Evolutionary conservation across 164 flowering plant genomes (phyloP), one percentile per base, ranked within the genome.

Genomic region (Macadamia tetraphylla): DNA sequence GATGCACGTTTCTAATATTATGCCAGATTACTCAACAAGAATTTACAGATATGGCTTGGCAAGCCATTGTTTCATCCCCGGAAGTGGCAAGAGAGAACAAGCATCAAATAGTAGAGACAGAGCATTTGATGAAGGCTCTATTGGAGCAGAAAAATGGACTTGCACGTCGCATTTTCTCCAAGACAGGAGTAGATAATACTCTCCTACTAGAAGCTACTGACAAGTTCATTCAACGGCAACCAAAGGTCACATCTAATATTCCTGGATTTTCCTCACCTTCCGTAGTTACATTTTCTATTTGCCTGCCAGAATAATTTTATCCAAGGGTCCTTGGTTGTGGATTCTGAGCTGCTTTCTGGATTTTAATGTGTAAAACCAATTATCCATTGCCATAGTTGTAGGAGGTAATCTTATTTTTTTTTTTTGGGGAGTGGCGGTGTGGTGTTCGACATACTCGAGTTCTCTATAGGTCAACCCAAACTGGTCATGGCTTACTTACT

Each of bases 11-110:
- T 29, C 57, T 35, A 18, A 56, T 23, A n/a, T 44, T 44, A 18
- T 73, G 43, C 14, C 81, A 92, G 97, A 90, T 94, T 64, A 85
- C 97, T 15, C 99, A 92, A 67, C 91, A 89, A 79, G 99, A 94
- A 18, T 94, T 94, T 63, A 94, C 99, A 5, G 99, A 94, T 48
- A 89, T 90, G 97, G 99, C 98, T 12, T 94, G 99, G 99, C 98
- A 90, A 85, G 89, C 89, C 1, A 86, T 94, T 67, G 94, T 92
- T 51, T 81, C 97, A 1, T 92, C 90, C 0, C 99, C 98, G 0
- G 98, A 94, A 72, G 90, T 92, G 64, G 99, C 99, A 12, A 94
- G 86, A 68, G 96, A 89, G 76, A 88, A 85, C 70, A 94, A 90
- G 81, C 98, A 94, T 75, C 99, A 94, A 74, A 92, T 94, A 63